Base-by-base conservation (phyloP, 371 early-diverging fungal species). In the Basidiobolus meristosporus region DNA sequence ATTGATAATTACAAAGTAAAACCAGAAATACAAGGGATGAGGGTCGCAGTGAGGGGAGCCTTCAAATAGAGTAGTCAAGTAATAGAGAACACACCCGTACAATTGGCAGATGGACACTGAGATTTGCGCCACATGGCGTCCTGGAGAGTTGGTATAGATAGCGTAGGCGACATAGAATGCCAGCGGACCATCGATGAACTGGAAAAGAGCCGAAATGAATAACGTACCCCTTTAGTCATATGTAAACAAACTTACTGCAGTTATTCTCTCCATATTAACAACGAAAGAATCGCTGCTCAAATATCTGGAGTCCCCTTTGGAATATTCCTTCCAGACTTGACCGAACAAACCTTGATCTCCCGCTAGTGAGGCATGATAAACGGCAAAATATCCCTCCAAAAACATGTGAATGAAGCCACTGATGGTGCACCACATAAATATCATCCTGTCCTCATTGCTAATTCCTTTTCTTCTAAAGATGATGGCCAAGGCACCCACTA, bases 241-340 rank as follows among this genome's bases (percentile, higher is more conserved):
- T 14, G 32, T 26, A 30, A 18, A 23, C 16, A 33, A 14, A 55
- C 63, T 59, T 63, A 85, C 80, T 16, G 80, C 80, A 14, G 93
- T 90, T 39, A 90, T 73, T n/a, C 62, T 58, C 59, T 92, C 93
- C 65, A 90, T 73, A 37, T 73, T 60, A 22, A 79, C 48, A 4
- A 89, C 73, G 41, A 82, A 72, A 7, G 76, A 58, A 43, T 93
- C 93, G 31, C 62, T 54, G 21, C 68, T 57, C 55, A 90, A 56
- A 52, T 93, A 93, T 19, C 91, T 60, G 9, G 87, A 87, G 53
- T 93, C 93, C 7, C 73, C 67, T 47, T 72, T 63, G 1, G 87
- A 59, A 53, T 93, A 93, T 58, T 93, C 91, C 59, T 88, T 86
- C 89, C 90, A 93, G 40, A 85, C 44, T 43, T 88, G 73, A n/a